Evolutionary conservation across 2,329 filamentous ascomycete species (phyloP), one percentile per base, ranked within the genome.

Genomic region (Geosmithia morbida): DNA sequence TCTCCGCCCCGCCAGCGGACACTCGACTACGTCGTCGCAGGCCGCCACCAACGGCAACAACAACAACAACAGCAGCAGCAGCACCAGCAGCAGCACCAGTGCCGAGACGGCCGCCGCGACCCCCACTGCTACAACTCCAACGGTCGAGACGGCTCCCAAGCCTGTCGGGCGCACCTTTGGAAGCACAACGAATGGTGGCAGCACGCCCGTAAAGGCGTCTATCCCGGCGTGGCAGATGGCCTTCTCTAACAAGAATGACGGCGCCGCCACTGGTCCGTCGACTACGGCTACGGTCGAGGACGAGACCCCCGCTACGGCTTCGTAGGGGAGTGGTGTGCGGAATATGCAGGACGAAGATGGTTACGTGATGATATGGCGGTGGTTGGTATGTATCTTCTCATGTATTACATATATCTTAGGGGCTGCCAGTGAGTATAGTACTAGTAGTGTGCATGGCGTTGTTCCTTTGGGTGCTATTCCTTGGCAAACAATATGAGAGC

Each of bases 151-250:
- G 14, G 26, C 26, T 16, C 47, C 46, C 3, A 43, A 48, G 44
- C 48, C 48, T 43, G 49, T 50, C 39, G 20, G 37, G 17, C 20
- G 45, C 10, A 10, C 45, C n/a, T 16, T 11, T 2, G 16, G 33
- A 41, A 42, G 46, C 11, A 11, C 37, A 10, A 20, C 50, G 55
- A 26, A 49, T 54, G 7, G 72, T 48, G 7, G 72, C 48, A 66
- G 69, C 51, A 63, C 73, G 39, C 57, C 63, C 14, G 66, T 65
- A 33, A 80, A 75, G 64, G 83, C 83, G 11, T 79, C 83, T 11
- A 89, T 89, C 54, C 85, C 85, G 4, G 77, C 83, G 4, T 89
- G 85, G 85, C 85, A 89, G 65, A 75, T 87, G 72, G 81, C 83
- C 44, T 79, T 81, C 59, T 70, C 78, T 30, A 79, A 74, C 56